A percentile compares a stretch with the other conserved stretches of the same genome.
Evolutionary conservation across 1,284 basidiomycete species (phyloP).

Genomic region (Cutaneotrichosporon sp.): DNA sequence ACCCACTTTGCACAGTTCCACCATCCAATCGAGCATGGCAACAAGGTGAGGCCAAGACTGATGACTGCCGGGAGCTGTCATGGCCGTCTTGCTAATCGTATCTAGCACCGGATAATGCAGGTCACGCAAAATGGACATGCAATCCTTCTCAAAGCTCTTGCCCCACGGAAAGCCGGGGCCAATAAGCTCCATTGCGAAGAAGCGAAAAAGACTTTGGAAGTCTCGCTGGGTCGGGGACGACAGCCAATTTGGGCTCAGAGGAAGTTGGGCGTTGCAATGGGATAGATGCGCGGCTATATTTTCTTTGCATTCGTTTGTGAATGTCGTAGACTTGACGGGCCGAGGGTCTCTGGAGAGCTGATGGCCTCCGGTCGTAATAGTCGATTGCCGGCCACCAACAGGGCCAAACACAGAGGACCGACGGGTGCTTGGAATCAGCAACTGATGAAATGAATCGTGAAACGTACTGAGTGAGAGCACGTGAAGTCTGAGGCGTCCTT

Average conservation of each 20-base stretch:
- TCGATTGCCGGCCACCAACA: constrained; percentile 54
- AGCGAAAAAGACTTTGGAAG: constrained; percentile 72
- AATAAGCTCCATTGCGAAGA: constrained; percentile 61
- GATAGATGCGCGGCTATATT: constrained; percentile 68
- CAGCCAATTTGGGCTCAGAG: constrained; percentile 60
- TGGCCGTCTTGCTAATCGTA: constrained; percentile 69
- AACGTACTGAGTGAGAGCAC: constrained; percentile 22
- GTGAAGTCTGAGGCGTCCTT: constrained; percentile 62
- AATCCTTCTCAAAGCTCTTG: constrained; percentile 72
- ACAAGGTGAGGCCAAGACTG: constrained; percentile 77
- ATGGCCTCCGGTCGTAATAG: constrained; percentile 46
- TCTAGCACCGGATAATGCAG: constrained; percentile 70
- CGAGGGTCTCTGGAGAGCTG: constrained; percentile 59
- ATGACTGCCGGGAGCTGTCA: constrained; percentile 76
- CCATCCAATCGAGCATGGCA: constrained; percentile 81
- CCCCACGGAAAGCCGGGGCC: constrained; percentile 59
- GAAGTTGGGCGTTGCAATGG: constrained; percentile 56
- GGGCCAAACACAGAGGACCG: constrained; percentile 56
- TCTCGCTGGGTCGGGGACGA: constrained; percentile 72
- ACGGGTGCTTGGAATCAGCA: constrained; percentile 52
- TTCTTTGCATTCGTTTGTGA: constrained; percentile 66
- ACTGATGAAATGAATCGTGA: too few relatives aligned
- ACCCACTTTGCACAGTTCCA: constrained; percentile 56
- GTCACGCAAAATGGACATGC: constrained; percentile 62
- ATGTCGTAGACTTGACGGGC: constrained; percentile 65